Evolutionary conservation across 2,329 filamentous ascomycete species (phyloP), one percentile per base, ranked within the genome.

Genomic region (Dactylellina parvicollis): DNA sequence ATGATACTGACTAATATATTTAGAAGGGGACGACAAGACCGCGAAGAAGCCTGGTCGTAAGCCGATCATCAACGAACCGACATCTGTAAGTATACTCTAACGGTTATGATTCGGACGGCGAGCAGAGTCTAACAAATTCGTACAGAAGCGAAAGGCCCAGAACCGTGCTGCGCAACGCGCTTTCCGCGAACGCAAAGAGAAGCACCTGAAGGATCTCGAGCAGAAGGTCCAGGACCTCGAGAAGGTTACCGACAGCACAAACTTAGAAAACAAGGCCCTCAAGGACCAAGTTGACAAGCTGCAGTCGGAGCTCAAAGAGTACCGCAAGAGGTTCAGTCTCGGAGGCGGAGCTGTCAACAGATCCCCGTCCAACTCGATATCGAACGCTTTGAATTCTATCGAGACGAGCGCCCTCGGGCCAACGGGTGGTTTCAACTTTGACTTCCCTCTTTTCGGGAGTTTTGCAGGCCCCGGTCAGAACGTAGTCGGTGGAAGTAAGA

Each of bases 11-110:
- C 64, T 57, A 81, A 84, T 69, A 95, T 93, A 83, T 87, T 92
- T 76, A 87, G 91, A 72, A 92, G 96, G 81, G 88, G 89, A 92
- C 64, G 92, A 93, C 46, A 96, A 95, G 82, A 85, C 89, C 44
- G 88, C 92, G 22, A 98, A 98, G 87, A 99, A 98, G 83, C 94
- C 95, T 3, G 95, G 95, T 55, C 88, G 95, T 75, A 99, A 99
- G 84, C 95, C 94, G 18, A 85, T 98, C 78, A 98, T 92, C 50
- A 96, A 92, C 20, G 95, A 98, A 81, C 95, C 95, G 22, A 98
- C 91, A 77, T 95, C 93, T 77, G 94, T 98, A 88, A 84, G 93
- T 87, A 46, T 38, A 32, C 22, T 26, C 30, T 12, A 34, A 54
- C 40, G n/a, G 12, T 44, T 28, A 14, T 3, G 20, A 30, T 50